A percentile compares a stretch with the other conserved stretches of the same genome.
These are phyloP conservation scores for Stachybotrys chartarum DNA, from an alignment of 2,329 filamentous ascomycete genomes.

Conservation along the genomic window DNA sequence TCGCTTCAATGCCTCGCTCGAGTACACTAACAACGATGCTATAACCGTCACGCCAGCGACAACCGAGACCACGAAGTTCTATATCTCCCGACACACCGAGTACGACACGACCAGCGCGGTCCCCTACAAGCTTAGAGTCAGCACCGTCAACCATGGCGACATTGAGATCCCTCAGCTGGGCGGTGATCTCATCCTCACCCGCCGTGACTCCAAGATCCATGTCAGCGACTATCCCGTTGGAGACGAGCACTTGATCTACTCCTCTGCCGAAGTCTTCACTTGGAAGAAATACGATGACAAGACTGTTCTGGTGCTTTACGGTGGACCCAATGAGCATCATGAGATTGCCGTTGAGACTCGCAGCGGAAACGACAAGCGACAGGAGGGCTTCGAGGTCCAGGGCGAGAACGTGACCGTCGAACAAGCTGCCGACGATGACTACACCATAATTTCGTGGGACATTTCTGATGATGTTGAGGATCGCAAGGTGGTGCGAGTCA, in stretches of 20 bases:
- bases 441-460: conserved; percentile 33
- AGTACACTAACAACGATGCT: conserved; percentile 28
- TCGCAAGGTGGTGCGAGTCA: conserved; percentile 44
- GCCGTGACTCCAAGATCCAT: conserved; percentile 56
- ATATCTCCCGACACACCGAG: conserved; percentile 56
- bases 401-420: conserved; percentile 6
- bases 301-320: conserved; percentile 54
- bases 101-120: conserved; percentile 46
- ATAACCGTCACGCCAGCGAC: conserved; percentile 54
- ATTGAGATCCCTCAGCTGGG: conserved; percentile 43
- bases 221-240: conserved; percentile 57
- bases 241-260: conserved; percentile 52
- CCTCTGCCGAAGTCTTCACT: conserved; percentile 58
- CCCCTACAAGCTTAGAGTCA: conserved; percentile 52
- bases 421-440: conserved; percentile 3
- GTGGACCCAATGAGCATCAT: conserved; percentile 49
- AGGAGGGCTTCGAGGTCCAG: conserved; percentile 24
- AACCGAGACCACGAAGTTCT: conserved; percentile 40
- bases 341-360: conserved; percentile 32
- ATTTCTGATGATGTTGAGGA: conserved; percentile 33
- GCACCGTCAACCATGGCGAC: conserved; percentile 32
- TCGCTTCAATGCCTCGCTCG: conserved; percentile 11
- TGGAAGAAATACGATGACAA: conserved; percentile 54
- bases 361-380: not conserved
- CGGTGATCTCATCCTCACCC: conserved; percentile 44